Evolutionary conservation across 805 yeast genomes (phyloP).

Genomic region (Clavispora fructus): DNA sequence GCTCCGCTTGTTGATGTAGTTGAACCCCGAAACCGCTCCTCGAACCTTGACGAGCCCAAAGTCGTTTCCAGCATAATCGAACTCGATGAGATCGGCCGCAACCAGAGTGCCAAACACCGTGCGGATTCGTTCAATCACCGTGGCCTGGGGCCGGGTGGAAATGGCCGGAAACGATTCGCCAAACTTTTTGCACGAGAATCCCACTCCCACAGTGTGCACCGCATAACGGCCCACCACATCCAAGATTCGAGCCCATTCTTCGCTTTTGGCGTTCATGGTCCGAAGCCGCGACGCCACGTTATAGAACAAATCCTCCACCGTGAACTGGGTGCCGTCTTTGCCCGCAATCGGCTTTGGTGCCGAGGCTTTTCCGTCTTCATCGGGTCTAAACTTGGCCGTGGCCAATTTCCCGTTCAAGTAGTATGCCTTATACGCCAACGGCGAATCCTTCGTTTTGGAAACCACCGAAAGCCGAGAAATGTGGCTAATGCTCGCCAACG

Average conservation of each 20-base stretch:
- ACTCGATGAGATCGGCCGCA: slow-evolving; percentile 56
- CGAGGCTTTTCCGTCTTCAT: slow-evolving; percentile 18
- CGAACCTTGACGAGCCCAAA: slow-evolving; percentile 47
- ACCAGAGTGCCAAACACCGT: slow-evolving; percentile 64
- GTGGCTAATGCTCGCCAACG: slow-evolving; percentile 90
- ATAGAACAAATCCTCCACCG: slow-evolving; percentile 85
- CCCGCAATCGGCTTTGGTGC: slow-evolving; percentile 81
- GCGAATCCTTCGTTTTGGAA: slow-evolving; percentile 58
- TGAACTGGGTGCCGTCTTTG: slow-evolving; percentile 74
- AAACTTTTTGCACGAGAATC: slow-evolving; percentile 71
- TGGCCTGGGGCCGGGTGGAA: slow-evolving; percentile 46
- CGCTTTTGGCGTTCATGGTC: slow-evolving; percentile 59
- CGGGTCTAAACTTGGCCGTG: slow-evolving; percentile 34
- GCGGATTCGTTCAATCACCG: slow-evolving; percentile 65
- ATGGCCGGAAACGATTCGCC: slow-evolving; percentile 72
- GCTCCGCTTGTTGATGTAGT: slow-evolving; percentile 62
- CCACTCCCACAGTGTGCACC: slow-evolving; percentile 62
- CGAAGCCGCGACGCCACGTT: slow-evolving; percentile 76
- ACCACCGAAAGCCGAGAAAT: slow-evolving; percentile 76
- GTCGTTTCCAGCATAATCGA: slow-evolving; percentile 29
- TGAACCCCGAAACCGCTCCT: slow-evolving; percentile 69
- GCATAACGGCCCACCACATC: slow-evolving; percentile 85
- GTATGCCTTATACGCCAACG: slow-evolving; percentile 67
- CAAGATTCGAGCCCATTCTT: slow-evolving; percentile 70
- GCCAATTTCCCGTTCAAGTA: slow-evolving; percentile 63